phyloP scores from a whole-genome alignment of 257 asterid species.

The Paulownia fortunei region DNA sequence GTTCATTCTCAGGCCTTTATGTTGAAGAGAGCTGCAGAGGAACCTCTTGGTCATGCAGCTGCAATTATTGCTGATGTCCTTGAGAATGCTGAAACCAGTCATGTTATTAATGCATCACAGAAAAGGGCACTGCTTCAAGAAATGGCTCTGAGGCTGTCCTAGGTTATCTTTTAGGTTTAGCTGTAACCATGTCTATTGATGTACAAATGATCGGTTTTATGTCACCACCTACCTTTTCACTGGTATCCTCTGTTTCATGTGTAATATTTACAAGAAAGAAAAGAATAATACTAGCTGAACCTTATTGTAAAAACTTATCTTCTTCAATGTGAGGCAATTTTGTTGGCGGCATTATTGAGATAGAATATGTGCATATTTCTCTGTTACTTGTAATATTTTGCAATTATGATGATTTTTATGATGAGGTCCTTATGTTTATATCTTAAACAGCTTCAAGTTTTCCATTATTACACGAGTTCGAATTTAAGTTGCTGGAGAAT shows the following conservation, averaged over 20 bases:
- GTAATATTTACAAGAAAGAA: conserved; percentile 28
- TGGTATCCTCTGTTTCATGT: conserved; percentile 20
- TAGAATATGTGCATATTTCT: not conserved
- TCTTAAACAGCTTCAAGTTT: conserved; percentile 16
- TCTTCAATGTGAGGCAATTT: conserved; percentile 32
- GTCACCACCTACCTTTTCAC: not conserved
- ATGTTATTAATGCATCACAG: conserved; percentile 80
- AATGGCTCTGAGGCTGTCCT: conserved; percentile 89
- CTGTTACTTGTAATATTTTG: not conserved
- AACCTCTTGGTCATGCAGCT: conserved; percentile 98
- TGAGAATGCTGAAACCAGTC: conserved; percentile 85
- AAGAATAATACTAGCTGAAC: conserved; percentile 19
- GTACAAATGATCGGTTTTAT: conserved; percentile 24
- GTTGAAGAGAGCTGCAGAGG: conserved; percentile 97
- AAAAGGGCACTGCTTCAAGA: conserved; percentile 94
- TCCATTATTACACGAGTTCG: not conserved
- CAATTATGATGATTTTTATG: not conserved
- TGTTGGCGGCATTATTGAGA: conserved; percentile 21
- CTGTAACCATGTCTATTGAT: conserved; percentile 23
- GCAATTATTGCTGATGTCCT: conserved; percentile 90
- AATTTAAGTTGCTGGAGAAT: not conserved
- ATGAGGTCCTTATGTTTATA: not conserved
- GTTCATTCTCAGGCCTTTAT: conserved; percentile 73
- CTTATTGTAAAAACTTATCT: conserved; percentile 21
- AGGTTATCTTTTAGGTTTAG: conserved; percentile 30